Evolutionary conservation across 257 asterid genomes (phyloP).

Genomic region (Solanum okadae): DNA sequence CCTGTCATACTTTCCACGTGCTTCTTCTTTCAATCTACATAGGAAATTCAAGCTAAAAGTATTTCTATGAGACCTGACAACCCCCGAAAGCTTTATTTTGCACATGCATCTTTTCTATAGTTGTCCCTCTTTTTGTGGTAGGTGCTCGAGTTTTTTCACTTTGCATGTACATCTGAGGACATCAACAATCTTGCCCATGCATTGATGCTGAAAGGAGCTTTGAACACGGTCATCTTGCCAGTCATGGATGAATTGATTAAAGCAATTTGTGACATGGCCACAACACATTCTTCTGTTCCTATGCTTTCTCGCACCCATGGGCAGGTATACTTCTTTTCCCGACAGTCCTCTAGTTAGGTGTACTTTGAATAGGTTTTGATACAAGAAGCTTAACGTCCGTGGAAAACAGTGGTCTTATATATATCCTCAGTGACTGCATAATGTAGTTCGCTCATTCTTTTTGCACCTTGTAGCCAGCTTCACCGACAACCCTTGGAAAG

Average conservation of each 20-base stretch:
- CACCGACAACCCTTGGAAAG: slow-evolving; percentile 50
- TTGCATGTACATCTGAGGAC: slow-evolving; percentile 51
- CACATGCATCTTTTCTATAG: neutral
- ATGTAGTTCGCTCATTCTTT: neutral
- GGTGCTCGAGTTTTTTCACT: slow-evolving; percentile 50
- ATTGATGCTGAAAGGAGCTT: slow-evolving; percentile 35
- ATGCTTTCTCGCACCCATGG: slow-evolving; percentile 60
- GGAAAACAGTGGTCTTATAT: neutral
- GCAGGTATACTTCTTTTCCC: slow-evolving; percentile 16
- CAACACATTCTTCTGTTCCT: slow-evolving; percentile 19
- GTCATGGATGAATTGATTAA: slow-evolving; percentile 32
- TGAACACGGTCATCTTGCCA: slow-evolving; percentile 21
- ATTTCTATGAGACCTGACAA: neutral
- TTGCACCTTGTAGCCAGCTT: slow-evolving; percentile 32
- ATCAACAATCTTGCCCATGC: slow-evolving; percentile 51
- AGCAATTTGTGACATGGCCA: slow-evolving; percentile 25
- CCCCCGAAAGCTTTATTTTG: neutral
- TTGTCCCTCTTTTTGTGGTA: neutral
- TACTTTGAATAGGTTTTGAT: neutral
- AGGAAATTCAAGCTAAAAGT: neutral
- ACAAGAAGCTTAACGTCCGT: neutral
- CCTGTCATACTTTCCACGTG: neutral
- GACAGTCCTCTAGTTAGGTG: neutral
- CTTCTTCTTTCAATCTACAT: neutral
- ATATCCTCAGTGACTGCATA: neutral